Percentiles rank a stretch among this genome's conserved stretches.
Conservation (phyloP, 1,139 yeast species). For the Zygoascus hellenicus region DNA sequence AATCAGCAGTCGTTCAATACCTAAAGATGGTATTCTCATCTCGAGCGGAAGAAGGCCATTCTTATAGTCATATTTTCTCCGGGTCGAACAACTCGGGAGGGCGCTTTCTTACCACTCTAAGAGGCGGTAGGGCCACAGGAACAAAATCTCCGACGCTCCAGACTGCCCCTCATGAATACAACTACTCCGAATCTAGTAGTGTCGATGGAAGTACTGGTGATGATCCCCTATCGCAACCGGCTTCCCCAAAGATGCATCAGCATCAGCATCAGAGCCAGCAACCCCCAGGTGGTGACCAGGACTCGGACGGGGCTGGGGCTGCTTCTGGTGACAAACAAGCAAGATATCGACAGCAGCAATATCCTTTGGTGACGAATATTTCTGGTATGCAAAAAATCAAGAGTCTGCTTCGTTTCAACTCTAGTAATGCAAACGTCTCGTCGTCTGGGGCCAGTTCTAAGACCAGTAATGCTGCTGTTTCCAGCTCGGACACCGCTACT, state of each 20-base stretch:
- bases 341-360: constrained; percentile 1
- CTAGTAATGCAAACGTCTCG: constrained; percentile 8
- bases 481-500: constrained; percentile 5
- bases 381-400: constrained; percentile 24
- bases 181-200: neutral
- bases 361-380: neutral
- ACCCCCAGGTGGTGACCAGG: neutral
- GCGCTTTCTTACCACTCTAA: constrained; percentile 4
- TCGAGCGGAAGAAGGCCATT: no score
- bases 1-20: no score
- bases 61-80: no score
- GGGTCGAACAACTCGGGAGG: no score
- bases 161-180: no score
- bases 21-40: no score
- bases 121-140: neutral
- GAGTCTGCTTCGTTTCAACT: constrained; percentile 28
- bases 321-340: neutral
- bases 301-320: neutral
- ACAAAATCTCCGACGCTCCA: no score
- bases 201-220: neutral
- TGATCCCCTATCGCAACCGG: neutral
- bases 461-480: constrained; percentile 1
- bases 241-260: no score
- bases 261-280: no score
- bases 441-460: constrained; percentile 7